Percentiles rank a stretch among this genome's conserved stretches.
phyloP scores from a whole-genome alignment of 352 stramenopile species.

The Globisporangium yorkense region DNA sequence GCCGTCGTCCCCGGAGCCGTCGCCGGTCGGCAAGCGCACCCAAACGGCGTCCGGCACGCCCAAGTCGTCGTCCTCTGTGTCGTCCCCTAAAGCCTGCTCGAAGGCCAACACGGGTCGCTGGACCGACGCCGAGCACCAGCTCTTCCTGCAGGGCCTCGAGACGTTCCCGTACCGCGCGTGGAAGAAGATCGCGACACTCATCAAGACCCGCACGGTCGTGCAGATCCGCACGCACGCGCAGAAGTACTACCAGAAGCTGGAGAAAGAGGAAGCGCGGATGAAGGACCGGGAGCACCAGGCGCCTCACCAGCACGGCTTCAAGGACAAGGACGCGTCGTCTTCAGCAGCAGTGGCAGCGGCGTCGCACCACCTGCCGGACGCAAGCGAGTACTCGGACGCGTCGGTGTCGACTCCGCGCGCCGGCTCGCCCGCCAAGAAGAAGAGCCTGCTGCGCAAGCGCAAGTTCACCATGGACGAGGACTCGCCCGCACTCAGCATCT shows the following conservation, averaged over 20 bases:
- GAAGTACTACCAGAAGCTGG: conserved; percentile 89
- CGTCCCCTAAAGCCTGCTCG: conserved; percentile 18
- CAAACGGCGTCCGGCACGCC: neutral
- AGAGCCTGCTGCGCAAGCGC: conserved; percentile 59
- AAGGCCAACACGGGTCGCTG: conserved; percentile 83
- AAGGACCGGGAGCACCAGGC: conserved; percentile 62
- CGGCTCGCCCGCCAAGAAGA: conserved; percentile 40
- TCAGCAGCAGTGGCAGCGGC: neutral
- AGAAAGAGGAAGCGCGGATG: conserved; percentile 78
- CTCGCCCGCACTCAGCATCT: neutral
- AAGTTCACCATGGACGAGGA: conserved; percentile 45
- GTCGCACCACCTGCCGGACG: conserved; percentile 10
- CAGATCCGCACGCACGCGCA: conserved; percentile 87
- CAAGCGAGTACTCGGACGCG: conserved; percentile 9
- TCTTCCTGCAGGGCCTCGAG: conserved; percentile 85
- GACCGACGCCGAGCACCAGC: conserved; percentile 84
- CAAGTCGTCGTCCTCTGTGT: conserved; percentile 8
- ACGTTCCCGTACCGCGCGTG: conserved; percentile 82
- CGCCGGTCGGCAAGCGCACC: conserved; percentile 9
- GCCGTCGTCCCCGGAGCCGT: conserved; percentile 6
- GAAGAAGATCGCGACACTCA: conserved; percentile 92
- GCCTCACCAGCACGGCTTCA: conserved; percentile 8
- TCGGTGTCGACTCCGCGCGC: conserved; percentile 2
- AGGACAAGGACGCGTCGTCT: neutral
- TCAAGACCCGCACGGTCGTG: conserved; percentile 91